phyloP scores from a whole-genome alignment of 2,329 filamentous ascomycete genomes.

The Fusarium avenaceum region DNA sequence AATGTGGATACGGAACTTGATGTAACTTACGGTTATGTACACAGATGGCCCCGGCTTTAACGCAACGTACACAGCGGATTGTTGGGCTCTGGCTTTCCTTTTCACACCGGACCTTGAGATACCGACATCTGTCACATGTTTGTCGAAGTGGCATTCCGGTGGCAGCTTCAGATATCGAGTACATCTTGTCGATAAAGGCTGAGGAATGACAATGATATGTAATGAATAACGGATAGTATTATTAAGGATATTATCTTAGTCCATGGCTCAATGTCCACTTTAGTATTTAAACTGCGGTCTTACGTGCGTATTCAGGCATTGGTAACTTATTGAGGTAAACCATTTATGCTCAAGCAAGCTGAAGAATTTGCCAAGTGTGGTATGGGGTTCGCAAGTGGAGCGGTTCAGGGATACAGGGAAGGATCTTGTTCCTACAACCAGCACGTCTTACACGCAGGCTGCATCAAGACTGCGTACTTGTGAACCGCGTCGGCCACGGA shows the following conservation, averaged over 20 bases:
- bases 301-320: no score
- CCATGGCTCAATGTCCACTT: neutral
- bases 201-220: neutral
- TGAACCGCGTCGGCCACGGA: no score
- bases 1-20: neutral
- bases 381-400: no score
- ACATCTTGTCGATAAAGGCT: neutral
- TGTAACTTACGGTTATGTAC: constrained; percentile 1
- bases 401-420: no score
- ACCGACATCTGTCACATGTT: neutral
- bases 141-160: neutral
- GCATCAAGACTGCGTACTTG: no score
- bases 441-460: no score
- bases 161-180: neutral
- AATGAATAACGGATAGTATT: neutral
- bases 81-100: neutral
- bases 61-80: neutral
- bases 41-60: neutral
- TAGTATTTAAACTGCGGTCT: neutral
- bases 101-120: neutral
- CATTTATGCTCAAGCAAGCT: no score
- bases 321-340: no score
- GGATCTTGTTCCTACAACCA: no score
- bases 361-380: no score
- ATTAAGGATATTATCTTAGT: neutral